phyloP scores from a whole-genome alignment of 768 basidiomycete genomes.

The Tubosaeta sp. region DNA sequence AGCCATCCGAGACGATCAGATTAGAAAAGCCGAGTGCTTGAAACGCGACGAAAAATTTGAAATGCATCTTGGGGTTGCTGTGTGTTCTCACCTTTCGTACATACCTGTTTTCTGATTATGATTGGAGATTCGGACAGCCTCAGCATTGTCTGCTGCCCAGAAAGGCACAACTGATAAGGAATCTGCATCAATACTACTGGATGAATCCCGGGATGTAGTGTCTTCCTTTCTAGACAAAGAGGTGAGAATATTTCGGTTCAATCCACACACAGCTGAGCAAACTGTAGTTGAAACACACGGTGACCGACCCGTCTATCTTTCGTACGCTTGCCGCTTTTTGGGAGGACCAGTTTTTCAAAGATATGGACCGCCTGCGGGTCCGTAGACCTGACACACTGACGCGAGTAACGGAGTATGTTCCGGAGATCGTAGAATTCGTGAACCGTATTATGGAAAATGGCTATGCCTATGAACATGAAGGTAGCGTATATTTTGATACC shows the following conservation, averaged over 20 bases:
- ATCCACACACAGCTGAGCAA: conserved; percentile 4
- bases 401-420: conserved; percentile 94
- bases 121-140: conserved; percentile 44
- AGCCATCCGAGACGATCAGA: conserved; percentile 45
- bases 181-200: conserved; percentile 56
- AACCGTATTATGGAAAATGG: conserved; percentile 83
- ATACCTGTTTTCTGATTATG: conserved; percentile 13
- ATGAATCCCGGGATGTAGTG: conserved; percentile 74
- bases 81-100: conserved; percentile 35
- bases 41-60: conserved; percentile 88
- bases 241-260: conserved; percentile 37
- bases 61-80: conserved; percentile 80
- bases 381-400: conserved; percentile 88
- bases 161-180: conserved; percentile 39
- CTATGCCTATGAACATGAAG: conserved; percentile 64
- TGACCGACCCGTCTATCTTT: conserved; percentile 84
- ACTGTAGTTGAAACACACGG: conserved; percentile 65
- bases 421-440: conserved; percentile 89
- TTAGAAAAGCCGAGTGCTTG: conserved; percentile 69
- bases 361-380: conserved; percentile 87
- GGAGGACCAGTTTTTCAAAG: conserved; percentile 87
- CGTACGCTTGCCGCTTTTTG: conserved; percentile 79
- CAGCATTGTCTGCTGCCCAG: conserved; percentile 52
- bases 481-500: conserved; percentile 93
- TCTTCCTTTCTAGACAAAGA: conserved; percentile 68